Conservation (phyloP, 2,329 filamentous ascomycete genomes). For the Pseudogymnoascus sp. region DNA sequence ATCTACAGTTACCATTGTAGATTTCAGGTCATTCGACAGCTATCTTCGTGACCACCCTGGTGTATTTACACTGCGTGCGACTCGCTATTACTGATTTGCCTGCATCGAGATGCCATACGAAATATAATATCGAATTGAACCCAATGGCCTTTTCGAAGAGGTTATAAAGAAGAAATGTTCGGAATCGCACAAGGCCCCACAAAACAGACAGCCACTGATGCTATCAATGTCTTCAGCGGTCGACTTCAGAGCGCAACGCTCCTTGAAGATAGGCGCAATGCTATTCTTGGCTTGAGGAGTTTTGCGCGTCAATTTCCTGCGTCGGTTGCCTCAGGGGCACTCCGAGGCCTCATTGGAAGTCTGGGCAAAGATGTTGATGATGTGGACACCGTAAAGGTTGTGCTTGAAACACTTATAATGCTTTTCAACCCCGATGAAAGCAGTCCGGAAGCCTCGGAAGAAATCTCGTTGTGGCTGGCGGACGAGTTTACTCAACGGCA, state of each 20-base stretch:
- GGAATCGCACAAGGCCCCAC: slow-evolving; percentile 67
- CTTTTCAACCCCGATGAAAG: slow-evolving; percentile 66
- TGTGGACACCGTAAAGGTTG: slow-evolving; percentile 90
- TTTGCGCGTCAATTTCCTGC: slow-evolving; percentile 96
- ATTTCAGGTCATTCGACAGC: neutral
- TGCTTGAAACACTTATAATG: slow-evolving; percentile 90
- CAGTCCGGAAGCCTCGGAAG: slow-evolving; percentile 88
- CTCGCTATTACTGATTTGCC: neutral
- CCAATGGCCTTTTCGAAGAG: slow-evolving; percentile 2
- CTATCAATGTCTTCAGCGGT: slow-evolving; percentile 81
- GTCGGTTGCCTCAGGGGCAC: slow-evolving; percentile 86
- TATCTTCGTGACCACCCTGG: neutral
- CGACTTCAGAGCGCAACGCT: slow-evolving; percentile 83
- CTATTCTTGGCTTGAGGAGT: slow-evolving; percentile 85
- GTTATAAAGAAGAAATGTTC: slow-evolving; percentile 41
- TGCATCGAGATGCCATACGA: neutral
- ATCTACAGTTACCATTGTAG: neutral
- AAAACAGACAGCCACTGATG: slow-evolving; percentile 92
- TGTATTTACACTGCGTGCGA: neutral
- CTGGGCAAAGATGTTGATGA: slow-evolving; percentile 84
- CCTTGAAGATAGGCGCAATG: slow-evolving; percentile 86
- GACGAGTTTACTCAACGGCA: slow-evolving; percentile 97
- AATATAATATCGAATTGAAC: neutral
- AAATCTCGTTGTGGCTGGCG: slow-evolving; percentile 90
- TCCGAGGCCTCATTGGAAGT: slow-evolving; percentile 78